phyloP scores from a whole-genome alignment of 2,329 filamentous ascomycete species.

The Cryphonectria radicalis region DNA sequence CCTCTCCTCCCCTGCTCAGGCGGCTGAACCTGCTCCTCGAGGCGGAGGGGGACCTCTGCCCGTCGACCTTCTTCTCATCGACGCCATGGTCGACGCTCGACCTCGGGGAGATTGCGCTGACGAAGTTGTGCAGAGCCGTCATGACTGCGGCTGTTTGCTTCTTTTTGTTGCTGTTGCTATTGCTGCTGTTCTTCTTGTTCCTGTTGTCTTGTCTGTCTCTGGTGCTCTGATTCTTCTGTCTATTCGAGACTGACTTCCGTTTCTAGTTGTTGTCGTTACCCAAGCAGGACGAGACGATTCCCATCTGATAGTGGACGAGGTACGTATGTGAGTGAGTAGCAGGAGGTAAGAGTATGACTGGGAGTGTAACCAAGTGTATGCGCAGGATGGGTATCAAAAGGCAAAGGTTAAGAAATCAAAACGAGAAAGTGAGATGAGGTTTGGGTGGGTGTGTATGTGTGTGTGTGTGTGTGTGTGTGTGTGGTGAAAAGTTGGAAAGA shows the following conservation, averaged over 20 bases:
- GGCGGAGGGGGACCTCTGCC: slow-evolving; percentile 4
- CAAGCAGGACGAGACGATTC: neutral
- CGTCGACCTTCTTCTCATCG: slow-evolving; percentile 12
- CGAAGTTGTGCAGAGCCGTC: slow-evolving; percentile 29
- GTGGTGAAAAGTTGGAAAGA: neutral
- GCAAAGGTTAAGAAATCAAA: neutral
- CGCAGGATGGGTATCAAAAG: slow-evolving; percentile 10
- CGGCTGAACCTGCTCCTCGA: slow-evolving; percentile 18
- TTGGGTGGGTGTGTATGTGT: neutral
- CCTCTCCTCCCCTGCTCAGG: neutral
- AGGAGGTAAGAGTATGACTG: neutral
- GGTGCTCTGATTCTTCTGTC: neutral
- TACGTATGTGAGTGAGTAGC: neutral
- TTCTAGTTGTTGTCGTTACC: neutral
- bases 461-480: neutral
- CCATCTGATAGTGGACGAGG: neutral
- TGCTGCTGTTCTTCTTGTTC: neutral
- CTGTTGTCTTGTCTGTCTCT: neutral
- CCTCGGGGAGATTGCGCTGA: slow-evolving; percentile 28
- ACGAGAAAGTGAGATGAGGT: neutral
- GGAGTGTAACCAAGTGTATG: neutral
- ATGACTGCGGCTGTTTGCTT: slow-evolving; percentile 9
- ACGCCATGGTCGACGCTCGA: slow-evolving; percentile 23
- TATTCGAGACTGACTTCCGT: neutral
- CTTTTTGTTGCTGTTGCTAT: slow-evolving; percentile 1